Evolutionary conservation across 495 filamentous ascomycete species (phyloP).

Genomic region (Penicillium canescens): DNA sequence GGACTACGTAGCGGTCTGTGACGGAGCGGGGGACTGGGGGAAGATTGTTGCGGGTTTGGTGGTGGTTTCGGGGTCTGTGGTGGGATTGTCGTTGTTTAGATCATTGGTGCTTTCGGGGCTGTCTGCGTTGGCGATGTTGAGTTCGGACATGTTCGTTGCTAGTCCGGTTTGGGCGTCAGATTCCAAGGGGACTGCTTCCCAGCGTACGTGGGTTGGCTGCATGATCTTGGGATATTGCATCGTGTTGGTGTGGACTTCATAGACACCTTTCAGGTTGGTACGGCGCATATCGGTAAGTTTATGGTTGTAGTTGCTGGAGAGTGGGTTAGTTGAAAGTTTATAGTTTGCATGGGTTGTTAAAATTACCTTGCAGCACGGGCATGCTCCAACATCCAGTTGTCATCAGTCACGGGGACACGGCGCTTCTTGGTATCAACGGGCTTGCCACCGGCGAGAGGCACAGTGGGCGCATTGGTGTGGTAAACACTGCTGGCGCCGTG

Average conservation of each 20-base stretch:
- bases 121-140: constrained; percentile 33
- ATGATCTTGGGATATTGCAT: constrained; percentile 85
- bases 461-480: constrained; percentile 75
- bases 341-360: constrained; percentile 1
- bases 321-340: constrained; percentile 22
- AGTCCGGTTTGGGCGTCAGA: constrained; percentile 31
- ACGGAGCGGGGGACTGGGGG: constrained; percentile 60
- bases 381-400: constrained; percentile 98
- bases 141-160: constrained; percentile 36
- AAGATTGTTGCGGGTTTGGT: constrained; percentile 46
- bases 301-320: constrained; percentile 75
- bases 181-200: constrained; percentile 61
- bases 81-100: constrained; percentile 5
- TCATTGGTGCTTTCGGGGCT: constrained; percentile 3
- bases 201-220: constrained; percentile 84
- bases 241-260: constrained; percentile 89
- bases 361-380: constrained; percentile 83
- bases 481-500: constrained; percentile 95
- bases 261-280: constrained; percentile 70
- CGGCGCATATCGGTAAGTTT: constrained; percentile 63
- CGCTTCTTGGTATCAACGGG: constrained; percentile 72
- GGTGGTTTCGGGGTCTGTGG: constrained; percentile 7
- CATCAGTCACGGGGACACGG: constrained; percentile 83
- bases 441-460: constrained; percentile 76
- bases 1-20: constrained; percentile 71